phyloP scores from a whole-genome alignment of 2,329 filamentous ascomycete genomes.

The Teratosphaeria viscida region DNA sequence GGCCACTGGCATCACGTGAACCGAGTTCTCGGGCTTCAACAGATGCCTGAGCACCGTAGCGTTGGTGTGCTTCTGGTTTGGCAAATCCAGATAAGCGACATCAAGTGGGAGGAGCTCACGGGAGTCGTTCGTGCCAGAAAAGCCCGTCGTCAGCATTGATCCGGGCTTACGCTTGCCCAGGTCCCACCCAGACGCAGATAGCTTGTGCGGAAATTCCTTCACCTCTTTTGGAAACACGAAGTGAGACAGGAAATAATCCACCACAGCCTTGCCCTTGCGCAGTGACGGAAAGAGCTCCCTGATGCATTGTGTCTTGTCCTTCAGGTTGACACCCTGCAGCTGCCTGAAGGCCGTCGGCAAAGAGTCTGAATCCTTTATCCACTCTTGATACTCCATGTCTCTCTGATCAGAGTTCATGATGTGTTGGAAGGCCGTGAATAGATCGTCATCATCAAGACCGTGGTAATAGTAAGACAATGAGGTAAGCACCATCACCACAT shows the following conservation, averaged over 20 bases:
- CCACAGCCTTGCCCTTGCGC: conserved; percentile 39
- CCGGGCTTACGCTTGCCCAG: conserved; percentile 44
- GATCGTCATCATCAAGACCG: conserved; percentile 38
- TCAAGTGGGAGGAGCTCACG: conserved; percentile 49
- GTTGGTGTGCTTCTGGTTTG: conserved; percentile 51
- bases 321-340: conserved; percentile 18
- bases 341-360: conserved; percentile 10
- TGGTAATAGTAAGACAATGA: conserved; percentile 58
- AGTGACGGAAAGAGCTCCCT: conserved; percentile 32
- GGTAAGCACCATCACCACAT: conserved; percentile 56
- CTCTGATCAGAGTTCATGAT: conserved; percentile 15
- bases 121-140: conserved; percentile 63
- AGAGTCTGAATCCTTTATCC: conserved; percentile 9
- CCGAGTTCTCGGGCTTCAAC: conserved; percentile 41
- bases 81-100: conserved; percentile 51
- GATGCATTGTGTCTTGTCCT: conserved; percentile 13
- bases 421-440: conserved; percentile 30
- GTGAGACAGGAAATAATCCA: conserved; percentile 58
- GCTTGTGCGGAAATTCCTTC: conserved; percentile 53
- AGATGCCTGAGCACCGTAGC: conserved; percentile 53
- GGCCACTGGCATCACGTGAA: conserved; percentile 8
- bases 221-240: conserved; percentile 57
- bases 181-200: conserved; percentile 60
- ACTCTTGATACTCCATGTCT: conserved; percentile 16
- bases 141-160: conserved; percentile 50